These are phyloP conservation scores for Actinomortierella wolfii DNA, from an alignment of 371 early-diverging fungal genomes.

Conservation along the genomic window DNA sequence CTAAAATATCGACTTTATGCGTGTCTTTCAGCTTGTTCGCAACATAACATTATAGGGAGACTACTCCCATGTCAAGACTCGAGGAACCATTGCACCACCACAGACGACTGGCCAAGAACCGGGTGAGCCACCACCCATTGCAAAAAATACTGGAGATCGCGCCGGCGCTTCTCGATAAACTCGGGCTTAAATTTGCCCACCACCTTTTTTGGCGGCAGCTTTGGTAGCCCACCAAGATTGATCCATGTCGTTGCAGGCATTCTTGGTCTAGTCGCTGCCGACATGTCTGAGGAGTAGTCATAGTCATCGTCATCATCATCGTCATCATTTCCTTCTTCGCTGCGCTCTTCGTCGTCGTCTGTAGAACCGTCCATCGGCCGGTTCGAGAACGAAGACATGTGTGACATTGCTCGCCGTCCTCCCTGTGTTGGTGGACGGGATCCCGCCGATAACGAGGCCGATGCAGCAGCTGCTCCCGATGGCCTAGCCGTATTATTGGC, in stretches of 20 bases:
- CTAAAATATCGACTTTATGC: too few relatives aligned
- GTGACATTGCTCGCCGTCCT: neutral
- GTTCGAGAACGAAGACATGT: too few relatives aligned
- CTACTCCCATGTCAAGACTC: too few relatives aligned
- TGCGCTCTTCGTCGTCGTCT: slow-evolving; percentile 1
- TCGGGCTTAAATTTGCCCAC: slow-evolving; percentile 39
- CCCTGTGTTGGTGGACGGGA: neutral
- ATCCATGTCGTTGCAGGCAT: too few relatives aligned
- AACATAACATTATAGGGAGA: too few relatives aligned
- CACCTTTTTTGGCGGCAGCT: slow-evolving; percentile 34
- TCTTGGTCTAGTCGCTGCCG: neutral
- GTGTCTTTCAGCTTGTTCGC: too few relatives aligned
- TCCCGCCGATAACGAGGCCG: slow-evolving; percentile 2
- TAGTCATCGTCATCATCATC: slow-evolving; percentile 4
- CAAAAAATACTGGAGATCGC: slow-evolving; percentile 41
- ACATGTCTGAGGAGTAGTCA: neutral
- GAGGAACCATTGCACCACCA: slow-evolving; percentile 44
- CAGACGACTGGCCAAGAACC: slow-evolving; percentile 30
- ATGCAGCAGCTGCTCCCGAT: neutral
- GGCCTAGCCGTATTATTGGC: neutral
- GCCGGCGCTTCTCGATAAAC: slow-evolving; percentile 36
- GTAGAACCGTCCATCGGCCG: too few relatives aligned
- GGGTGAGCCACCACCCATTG: slow-evolving; percentile 45
- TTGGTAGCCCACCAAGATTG: slow-evolving; percentile 30
- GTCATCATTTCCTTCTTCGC: slow-evolving; percentile 12